Evolutionary conservation across 495 filamentous ascomycete genomes (phyloP).

Genomic region (Clavariopsis aquatica): DNA sequence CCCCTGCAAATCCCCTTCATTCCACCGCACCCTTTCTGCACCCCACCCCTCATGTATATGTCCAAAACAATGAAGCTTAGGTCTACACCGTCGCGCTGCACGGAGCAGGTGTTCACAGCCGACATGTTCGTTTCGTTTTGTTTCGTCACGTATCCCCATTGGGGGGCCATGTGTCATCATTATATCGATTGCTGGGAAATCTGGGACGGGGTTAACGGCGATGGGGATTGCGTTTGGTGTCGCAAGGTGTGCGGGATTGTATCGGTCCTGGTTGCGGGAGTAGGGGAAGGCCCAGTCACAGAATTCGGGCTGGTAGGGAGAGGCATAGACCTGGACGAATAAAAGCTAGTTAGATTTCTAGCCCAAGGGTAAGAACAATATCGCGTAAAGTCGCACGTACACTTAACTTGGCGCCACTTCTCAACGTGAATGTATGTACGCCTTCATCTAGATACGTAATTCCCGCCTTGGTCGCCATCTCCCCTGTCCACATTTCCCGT

Average conservation of each 20-base stretch:
- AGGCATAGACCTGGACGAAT: slow-evolving; percentile 58
- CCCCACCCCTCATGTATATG: slow-evolving; percentile 79
- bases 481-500: slow-evolving; percentile 51
- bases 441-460: slow-evolving; percentile 72
- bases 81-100: slow-evolving; percentile 55
- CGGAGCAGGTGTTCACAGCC: slow-evolving; percentile 62
- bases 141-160: slow-evolving; percentile 56
- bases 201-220: slow-evolving; percentile 53
- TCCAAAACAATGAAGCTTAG: slow-evolving; percentile 68
- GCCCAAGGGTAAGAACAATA: no score
- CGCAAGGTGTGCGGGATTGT: slow-evolving; percentile 47
- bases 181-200: slow-evolving; percentile 58
- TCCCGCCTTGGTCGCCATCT: slow-evolving; percentile 52
- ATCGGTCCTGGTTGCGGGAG: slow-evolving; percentile 54
- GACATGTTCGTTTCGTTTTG: slow-evolving; percentile 42
- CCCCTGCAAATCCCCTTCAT: slow-evolving; percentile 27
- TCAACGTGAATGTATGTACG: slow-evolving; percentile 54
- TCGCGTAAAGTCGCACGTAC: slow-evolving; percentile 22
- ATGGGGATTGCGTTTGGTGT: slow-evolving; percentile 36
- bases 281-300: slow-evolving; percentile 67
- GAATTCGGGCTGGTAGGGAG: slow-evolving; percentile 66
- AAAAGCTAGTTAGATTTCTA: not conserved
- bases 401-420: slow-evolving; percentile 59
- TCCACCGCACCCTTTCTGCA: slow-evolving; percentile 60
- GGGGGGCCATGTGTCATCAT: slow-evolving; percentile 78